Conservation (phyloP, 306 rosid genomes). For the Prunus davidiana region DNA sequence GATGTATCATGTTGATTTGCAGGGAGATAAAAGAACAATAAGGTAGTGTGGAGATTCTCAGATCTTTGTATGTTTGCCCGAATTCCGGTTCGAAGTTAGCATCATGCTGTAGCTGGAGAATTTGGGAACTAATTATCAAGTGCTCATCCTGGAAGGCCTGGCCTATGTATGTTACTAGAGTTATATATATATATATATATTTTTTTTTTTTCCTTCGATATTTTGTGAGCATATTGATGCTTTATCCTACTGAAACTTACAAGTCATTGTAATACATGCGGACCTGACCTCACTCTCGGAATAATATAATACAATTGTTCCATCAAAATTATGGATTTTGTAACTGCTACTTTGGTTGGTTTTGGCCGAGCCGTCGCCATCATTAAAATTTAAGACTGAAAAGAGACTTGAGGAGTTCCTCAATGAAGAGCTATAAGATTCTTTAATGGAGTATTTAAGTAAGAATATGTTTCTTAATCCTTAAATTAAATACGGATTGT, state of each 20-base stretch:
- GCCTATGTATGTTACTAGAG: slow-evolving; percentile 11
- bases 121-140: neutral
- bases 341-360: neutral
- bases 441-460: too few relatives aligned
- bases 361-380: too few relatives aligned
- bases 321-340: neutral
- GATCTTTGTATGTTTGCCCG: neutral
- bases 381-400: too few relatives aligned
- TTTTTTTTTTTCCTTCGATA: neutral
- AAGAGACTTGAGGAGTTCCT: too few relatives aligned
- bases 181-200: neutral
- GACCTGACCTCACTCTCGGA: neutral
- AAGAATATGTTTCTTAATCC: too few relatives aligned
- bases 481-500: too few relatives aligned
- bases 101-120: neutral
- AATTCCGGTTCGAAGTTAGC: neutral
- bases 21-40: slow-evolving; percentile 6
- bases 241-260: neutral
- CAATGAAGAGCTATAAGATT: too few relatives aligned
- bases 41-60: neutral
- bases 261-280: slow-evolving; percentile 6
- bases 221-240: slow-evolving; percentile 8
- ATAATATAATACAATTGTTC: neutral
- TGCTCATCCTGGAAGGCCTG: slow-evolving; percentile 16
- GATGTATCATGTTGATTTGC: neutral